A percentile compares a stretch with the other conserved stretches of the same genome.
phyloP scores from a whole-genome alignment of 345 rosid species.

The Lepidium didymum region DNA sequence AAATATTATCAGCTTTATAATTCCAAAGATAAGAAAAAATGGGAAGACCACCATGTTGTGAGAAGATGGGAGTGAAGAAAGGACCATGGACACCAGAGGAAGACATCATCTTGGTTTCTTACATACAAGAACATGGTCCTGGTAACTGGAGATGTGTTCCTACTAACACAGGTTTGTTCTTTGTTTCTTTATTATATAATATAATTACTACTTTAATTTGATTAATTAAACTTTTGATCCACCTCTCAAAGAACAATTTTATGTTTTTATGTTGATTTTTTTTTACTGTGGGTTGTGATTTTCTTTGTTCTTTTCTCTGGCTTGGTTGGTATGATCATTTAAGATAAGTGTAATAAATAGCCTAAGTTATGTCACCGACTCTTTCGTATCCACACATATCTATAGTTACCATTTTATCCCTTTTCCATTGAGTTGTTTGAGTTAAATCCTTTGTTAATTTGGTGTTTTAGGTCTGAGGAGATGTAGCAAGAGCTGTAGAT shows the following conservation, averaged over 20 bases:
- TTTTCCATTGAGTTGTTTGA: background rate
- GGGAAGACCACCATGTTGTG: constrained; percentile 99
- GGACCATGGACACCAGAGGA: constrained; percentile 99
- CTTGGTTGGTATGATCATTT: constrained; percentile 49
- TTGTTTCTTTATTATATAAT: background rate
- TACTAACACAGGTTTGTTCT: constrained; percentile 55
- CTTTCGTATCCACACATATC: constrained; percentile 12
- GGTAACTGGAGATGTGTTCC: constrained; percentile 99
- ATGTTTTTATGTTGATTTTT: background rate
- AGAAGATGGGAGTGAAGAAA: constrained; percentile 85
- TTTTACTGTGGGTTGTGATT: background rate
- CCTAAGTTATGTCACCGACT: constrained; percentile 18
- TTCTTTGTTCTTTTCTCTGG: background rate
- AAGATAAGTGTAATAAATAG: constrained; percentile 30
- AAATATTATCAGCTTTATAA: background rate
- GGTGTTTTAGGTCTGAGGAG: constrained; percentile 66
- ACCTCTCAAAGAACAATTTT: background rate
- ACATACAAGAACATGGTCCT: constrained; percentile 95
- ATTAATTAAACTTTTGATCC: background rate
- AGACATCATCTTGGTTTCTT: constrained; percentile 85
- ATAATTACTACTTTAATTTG: background rate
- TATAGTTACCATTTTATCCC: background rate
- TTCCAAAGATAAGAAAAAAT: constrained; percentile 17
- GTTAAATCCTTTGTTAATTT: constrained; percentile 1
- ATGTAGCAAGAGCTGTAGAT: constrained; percentile 98